Evolutionary conservation across 2,329 filamentous ascomycete genomes (phyloP).

Genomic region (Botrytis fragariae): DNA sequence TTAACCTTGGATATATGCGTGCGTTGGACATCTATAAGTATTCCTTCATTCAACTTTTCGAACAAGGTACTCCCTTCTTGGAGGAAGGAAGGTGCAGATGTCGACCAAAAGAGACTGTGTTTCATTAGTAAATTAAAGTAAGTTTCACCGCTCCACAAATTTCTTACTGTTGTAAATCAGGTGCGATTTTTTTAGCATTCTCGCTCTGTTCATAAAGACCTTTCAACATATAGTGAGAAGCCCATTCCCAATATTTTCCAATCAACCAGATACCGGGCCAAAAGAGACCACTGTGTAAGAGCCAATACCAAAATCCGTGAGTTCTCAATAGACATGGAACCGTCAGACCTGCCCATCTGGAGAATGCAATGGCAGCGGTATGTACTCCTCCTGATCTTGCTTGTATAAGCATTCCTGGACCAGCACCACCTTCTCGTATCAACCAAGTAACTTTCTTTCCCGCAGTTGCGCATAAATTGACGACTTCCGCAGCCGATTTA

Average conservation of each 20-base stretch:
- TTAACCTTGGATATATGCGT: conserved; percentile 10
- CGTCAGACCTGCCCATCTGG: conserved; percentile 9
- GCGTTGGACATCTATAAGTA: conserved; percentile 12
- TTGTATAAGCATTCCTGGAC: conserved; percentile 22
- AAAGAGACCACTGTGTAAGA: conserved; percentile 22
- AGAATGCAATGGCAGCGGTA: conserved; percentile 19
- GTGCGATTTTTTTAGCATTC: conserved; percentile 16
- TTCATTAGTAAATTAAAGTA: background rate
- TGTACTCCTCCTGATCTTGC: conserved; percentile 15
- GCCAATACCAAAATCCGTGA: conserved; percentile 24
- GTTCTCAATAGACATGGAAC: conserved; percentile 15
- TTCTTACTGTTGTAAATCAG: conserved; percentile 18
- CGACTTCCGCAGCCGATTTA: conserved; percentile 26
- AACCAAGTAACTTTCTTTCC: conserved; percentile 29
- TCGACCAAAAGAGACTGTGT: conserved; percentile 18
- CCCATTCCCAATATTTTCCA: conserved; percentile 19
- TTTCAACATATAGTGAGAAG: conserved; percentile 17
- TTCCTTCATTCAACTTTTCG: conserved; percentile 4
- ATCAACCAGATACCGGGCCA: conserved; percentile 20
- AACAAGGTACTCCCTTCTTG: conserved; percentile 13
- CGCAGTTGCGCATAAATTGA: conserved; percentile 17
- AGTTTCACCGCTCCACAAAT: background rate
- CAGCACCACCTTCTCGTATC: conserved; percentile 24
- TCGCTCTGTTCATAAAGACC: conserved; percentile 15
- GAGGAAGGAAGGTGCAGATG: conserved; percentile 15